Evolutionary conservation across 805 yeast genomes (phyloP), one percentile per base, ranked within the genome.

Genomic region (Lipomyces orientalis): DNA sequence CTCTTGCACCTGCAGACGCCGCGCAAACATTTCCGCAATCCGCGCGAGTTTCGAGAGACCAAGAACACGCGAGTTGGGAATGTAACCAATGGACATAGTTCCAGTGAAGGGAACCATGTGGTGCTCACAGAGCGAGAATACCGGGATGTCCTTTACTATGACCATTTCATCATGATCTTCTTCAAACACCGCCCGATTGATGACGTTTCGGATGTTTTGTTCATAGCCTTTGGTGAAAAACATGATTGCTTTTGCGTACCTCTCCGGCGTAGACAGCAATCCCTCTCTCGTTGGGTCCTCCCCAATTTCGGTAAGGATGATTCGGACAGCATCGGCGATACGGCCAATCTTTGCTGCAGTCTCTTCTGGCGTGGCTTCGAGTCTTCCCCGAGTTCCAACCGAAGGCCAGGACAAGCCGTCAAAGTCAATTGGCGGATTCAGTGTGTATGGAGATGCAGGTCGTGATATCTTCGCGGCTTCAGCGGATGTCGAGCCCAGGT

Each of bases 101-200:
- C 99, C 99, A 75, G 88, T 91, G 78, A 95, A 95, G 29, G 99
- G 99, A 34, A 96, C 99, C 75, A 95, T 81, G 80, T 95, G 99
- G 78, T 95, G 99, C 80, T 95, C 99, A 80, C 99, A 95, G 63
- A 95, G 82, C 2, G 97, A 91, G 78, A 88, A 90, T 63, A 95
- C 86, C 74, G 92, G 97, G 66, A 95, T 95, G 79, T 95, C 98
- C 76, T 94, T 86, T 33, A 95, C 99, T 71, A 95, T 93, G 59
- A 95, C 98, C 98, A 95, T 95, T 77, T 95, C 99, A 78, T 95
- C 98, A 77, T 95, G 99, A 77, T 95, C 97, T 78, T 95, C 98
- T 78, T 95, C 98, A 74, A 95, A 95, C 6, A 95, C 97, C 0
- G 99, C 99, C 68, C 93, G 85, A 75, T 95, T 94, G 75, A 95